Evolutionary conservation across 2,329 filamentous ascomycete genomes (phyloP).

Genomic region (Botrytis hyacinthi): DNA sequence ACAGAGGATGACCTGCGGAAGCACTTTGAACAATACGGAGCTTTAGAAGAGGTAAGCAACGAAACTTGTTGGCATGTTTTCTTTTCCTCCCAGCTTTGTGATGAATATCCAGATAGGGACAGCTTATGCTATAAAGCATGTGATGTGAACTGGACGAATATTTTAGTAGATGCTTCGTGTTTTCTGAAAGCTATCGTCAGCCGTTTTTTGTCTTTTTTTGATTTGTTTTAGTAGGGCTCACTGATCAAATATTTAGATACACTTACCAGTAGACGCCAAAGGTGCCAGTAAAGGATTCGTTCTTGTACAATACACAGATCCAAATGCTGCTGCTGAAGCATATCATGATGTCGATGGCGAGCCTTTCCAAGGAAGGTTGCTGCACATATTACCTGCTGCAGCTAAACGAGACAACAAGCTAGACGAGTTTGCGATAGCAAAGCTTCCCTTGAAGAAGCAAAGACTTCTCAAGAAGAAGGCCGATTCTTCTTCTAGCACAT

Average conservation of each 20-base stretch:
- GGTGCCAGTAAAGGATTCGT: constrained; percentile 86
- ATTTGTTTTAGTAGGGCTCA: constrained; percentile 8
- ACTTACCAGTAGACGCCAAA: constrained; percentile 72
- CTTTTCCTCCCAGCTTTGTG: constrained; percentile 52
- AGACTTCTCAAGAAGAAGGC: constrained; percentile 83
- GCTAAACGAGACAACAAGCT: constrained; percentile 78
- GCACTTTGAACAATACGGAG: constrained; percentile 70
- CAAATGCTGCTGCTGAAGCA: constrained; percentile 72
- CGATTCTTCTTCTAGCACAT: constrained; percentile 72
- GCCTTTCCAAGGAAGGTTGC: constrained; percentile 85
- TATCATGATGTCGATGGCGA: constrained; percentile 77
- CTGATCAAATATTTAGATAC: constrained; percentile 65
- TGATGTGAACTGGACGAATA: constrained; percentile 94
- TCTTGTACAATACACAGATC: constrained; percentile 74
- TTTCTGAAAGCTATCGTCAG: constrained; percentile 55
- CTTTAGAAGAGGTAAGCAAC: constrained; percentile 78
- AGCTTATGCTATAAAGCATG: constrained; percentile 85
- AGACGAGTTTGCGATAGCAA: constrained; percentile 85
- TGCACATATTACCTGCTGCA: constrained; percentile 85
- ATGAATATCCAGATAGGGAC: constrained; percentile 99
- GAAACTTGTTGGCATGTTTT: constrained; percentile 29
- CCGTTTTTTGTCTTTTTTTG: constrained; percentile 25
- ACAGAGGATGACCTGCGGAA: constrained; percentile 73
- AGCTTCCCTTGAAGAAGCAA: constrained; percentile 92
- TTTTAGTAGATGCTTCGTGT: constrained; percentile 99